Conservation (phyloP, 345 rosid genomes). For the Jatropha curcas region DNA sequence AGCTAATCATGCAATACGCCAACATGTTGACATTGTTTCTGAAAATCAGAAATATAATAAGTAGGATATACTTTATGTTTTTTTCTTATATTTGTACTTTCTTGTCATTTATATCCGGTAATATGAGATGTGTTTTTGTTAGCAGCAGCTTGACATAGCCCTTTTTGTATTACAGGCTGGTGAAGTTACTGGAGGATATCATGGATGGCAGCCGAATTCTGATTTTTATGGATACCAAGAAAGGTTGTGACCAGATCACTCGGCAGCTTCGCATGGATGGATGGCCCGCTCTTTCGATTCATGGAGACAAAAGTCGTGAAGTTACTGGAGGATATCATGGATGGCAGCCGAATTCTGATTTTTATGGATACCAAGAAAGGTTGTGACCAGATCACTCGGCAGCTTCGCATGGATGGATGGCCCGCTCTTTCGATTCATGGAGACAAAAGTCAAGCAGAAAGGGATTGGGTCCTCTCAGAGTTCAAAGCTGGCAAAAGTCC, state of each 20-base stretch:
- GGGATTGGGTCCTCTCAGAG: constrained; percentile 99
- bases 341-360: constrained; percentile 93
- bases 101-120: no score
- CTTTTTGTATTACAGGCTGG: constrained; percentile 53
- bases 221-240: constrained; percentile 95
- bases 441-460: constrained; percentile 99
- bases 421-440: constrained; percentile 99
- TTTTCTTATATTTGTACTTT: background rate
- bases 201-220: constrained; percentile 99
- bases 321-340: constrained; percentile 99
- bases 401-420: constrained; percentile 99
- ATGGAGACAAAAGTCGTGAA: no score
- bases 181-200: constrained; percentile 93
- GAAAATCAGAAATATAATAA: constrained; percentile 96
- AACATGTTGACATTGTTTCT: constrained; percentile 81
- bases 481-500: constrained; percentile 98
- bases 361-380: constrained; percentile 98
- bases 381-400: constrained; percentile 96
- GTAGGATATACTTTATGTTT: constrained; percentile 37
- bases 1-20: constrained; percentile 96
- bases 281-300: no score
- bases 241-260: constrained; percentile 96
- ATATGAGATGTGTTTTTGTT: background rate
- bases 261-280: constrained; percentile 99
- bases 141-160: constrained; percentile 9